Evolutionary conservation across 352 stramenopile species (phyloP), one percentile per base, ranked within the genome.

Genomic region (Globisporangium camurandrum): DNA sequence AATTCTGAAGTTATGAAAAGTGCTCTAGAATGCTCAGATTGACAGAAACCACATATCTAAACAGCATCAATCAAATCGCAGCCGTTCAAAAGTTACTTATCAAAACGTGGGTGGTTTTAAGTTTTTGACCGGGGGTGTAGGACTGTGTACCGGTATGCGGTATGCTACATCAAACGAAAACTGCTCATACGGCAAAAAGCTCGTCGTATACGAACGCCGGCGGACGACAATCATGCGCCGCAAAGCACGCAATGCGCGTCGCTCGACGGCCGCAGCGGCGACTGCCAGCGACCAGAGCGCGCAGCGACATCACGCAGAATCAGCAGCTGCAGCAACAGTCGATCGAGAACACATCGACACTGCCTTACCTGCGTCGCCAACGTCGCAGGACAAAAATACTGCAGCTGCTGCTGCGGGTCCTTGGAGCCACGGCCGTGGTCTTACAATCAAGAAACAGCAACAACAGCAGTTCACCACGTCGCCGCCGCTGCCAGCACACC

Each of bases 381-480:
- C 27, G 43, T 36, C 5, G 1, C 36, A 49, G 38, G 42, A 46
- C n/a, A n/a, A n/a, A n/a, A n/a, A n/a, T n/a, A n/a, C n/a, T n/a
- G n/a, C n/a, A n/a, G n/a, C n/a, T n/a, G n/a, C n/a, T 30, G 24
- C 19, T 1, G n/a, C 39, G 9, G 53, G 45, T 1, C 44, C 52
- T 16, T 53, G 53, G 44, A 59, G 53, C 53, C 53, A 59, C 50
- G 40, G 41, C 17, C 30, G 40, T 12, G 50, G 50, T 4, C 30
- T 50, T 16, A n/a, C n/a, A n/a, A 37, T 22, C 0, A 38, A 30
- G 39, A 42, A 43, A 19, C 20, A 48, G 41, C 49, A 49, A 24
- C 28, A 31, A 23, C 41, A 50, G 9, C 22, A 33, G 3, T 42
- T 42, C 4, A n/a, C 38, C n/a, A 7, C 12, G 2, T 14, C n/a